Evolutionary conservation across 1,139 yeast species (phyloP).

Genomic region (Citeromyces siamensis): DNA sequence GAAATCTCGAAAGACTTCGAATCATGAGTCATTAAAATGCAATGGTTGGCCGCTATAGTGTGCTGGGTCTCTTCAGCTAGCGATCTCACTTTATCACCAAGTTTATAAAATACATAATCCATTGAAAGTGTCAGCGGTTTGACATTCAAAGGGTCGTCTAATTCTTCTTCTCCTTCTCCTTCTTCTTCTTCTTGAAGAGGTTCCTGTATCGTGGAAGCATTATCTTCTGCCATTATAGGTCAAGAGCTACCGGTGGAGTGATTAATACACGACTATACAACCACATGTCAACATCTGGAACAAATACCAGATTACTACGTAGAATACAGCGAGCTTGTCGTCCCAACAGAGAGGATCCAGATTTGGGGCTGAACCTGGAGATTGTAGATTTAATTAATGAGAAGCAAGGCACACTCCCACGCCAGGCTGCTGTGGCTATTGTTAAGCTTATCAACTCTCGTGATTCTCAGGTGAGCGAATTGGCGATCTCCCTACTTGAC

Average conservation of each 20-base stretch:
- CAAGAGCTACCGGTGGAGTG: no score
- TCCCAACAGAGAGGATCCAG: conserved; percentile 77
- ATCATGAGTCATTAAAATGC: background rate
- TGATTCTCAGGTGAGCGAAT: conserved; percentile 65
- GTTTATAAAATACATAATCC: conserved; percentile 51
- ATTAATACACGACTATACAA: no score
- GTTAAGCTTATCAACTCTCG: conserved; percentile 75
- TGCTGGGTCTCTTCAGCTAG: conserved; percentile 19
- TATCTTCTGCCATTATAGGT: no score
- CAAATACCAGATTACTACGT: conserved; percentile 3
- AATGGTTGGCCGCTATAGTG: conserved; percentile 17
- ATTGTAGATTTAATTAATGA: conserved; percentile 90
- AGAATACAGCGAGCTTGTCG: conserved; percentile 65
- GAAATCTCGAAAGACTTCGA: conserved; percentile 8
- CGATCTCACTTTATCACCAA: conserved; percentile 37
- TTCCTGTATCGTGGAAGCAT: no score
- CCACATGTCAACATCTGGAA: conserved; percentile 3
- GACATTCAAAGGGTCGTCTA: conserved; percentile 52
- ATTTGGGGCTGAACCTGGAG: conserved; percentile 76
- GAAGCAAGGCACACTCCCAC: conserved; percentile 82
- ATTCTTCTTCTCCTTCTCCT: conserved; percentile 11
- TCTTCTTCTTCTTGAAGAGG: no score
- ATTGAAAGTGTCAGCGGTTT: conserved; percentile 44
- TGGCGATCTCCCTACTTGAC: conserved; percentile 56
- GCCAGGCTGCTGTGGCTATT: conserved; percentile 90